Evolutionary conservation across 352 stramenopile genomes (phyloP).

Genomic region (Pythium monospermum): DNA sequence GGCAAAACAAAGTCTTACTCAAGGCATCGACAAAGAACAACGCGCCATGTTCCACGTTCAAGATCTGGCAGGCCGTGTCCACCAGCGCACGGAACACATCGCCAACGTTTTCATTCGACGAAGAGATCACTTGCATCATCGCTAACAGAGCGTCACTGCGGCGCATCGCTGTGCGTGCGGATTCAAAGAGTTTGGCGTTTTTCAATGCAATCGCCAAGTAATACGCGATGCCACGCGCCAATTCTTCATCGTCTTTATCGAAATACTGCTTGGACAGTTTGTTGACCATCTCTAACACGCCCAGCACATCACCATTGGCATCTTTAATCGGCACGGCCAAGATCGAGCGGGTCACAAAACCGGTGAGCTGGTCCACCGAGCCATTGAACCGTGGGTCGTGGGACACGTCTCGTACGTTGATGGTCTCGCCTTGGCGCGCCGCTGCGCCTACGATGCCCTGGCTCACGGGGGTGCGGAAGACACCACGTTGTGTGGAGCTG

Average conservation of each 20-base stretch:
- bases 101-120: slow-evolving; percentile 39
- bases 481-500: slow-evolving; percentile 33
- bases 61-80: slow-evolving; percentile 41
- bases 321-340: slow-evolving; percentile 82
- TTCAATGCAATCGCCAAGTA: slow-evolving; percentile 65
- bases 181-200: slow-evolving; percentile 60
- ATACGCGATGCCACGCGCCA: slow-evolving; percentile 55
- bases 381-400: slow-evolving; percentile 59
- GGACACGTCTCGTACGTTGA: slow-evolving; percentile 79
- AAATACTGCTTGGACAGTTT: slow-evolving; percentile 69
- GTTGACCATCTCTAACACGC: slow-evolving; percentile 62
- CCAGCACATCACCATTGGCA: slow-evolving; percentile 51
- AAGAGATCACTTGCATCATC: slow-evolving; percentile 52
- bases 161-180: slow-evolving; percentile 43
- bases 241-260: slow-evolving; percentile 61
- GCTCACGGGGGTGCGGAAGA: slow-evolving; percentile 47
- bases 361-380: slow-evolving; percentile 49
- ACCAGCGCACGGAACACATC: slow-evolving; percentile 39
- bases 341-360: slow-evolving; percentile 67
- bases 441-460: slow-evolving; percentile 55
- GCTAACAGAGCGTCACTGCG: slow-evolving; percentile 65
- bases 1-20: slow-evolving; percentile 59
- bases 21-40: slow-evolving; percentile 80
- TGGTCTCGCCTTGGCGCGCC: slow-evolving; percentile 53
- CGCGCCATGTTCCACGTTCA: slow-evolving; percentile 55